A percentile compares a stretch with the other conserved stretches of the same genome.
Conservation (phyloP, 73 alveolate species). For the Symbiodinium pilosum region DNA sequence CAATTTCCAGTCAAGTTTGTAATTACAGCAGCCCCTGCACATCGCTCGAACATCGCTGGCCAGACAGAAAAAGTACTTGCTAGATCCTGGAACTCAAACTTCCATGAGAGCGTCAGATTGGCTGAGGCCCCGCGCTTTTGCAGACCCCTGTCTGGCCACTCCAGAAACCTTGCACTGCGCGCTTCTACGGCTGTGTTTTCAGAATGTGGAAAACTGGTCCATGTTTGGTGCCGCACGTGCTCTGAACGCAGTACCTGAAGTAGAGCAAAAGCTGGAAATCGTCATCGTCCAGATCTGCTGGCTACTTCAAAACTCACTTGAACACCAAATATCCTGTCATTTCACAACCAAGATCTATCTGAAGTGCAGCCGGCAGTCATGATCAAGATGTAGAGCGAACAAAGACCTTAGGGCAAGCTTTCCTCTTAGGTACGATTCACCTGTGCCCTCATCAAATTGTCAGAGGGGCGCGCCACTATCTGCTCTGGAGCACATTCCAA, state of each 20-base stretch:
- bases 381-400: background rate
- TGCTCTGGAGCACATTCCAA: background rate
- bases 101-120: too few species aligned
- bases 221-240: background rate
- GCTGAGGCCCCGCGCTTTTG: background rate
- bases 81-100: too few species aligned
- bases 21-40: too few species aligned
- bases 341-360: too few species aligned
- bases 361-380: background rate
- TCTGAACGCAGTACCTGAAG: background rate
- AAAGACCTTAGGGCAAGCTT: background rate
- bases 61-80: too few species aligned
- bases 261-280: background rate
- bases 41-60: too few species aligned
- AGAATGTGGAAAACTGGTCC: background rate
- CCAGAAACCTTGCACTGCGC: background rate
- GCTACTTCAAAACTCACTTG: too few species aligned
- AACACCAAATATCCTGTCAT: too few species aligned
- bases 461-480: too few species aligned
- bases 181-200: background rate
- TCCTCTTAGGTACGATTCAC: too few species aligned
- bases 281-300: background rate
- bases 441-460: background rate
- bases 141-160: conserved; percentile 4
- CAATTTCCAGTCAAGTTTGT: too few species aligned